phyloP scores from a whole-genome alignment of 2,329 filamentous ascomycete genomes.

The Penicillium psychrosexuale region DNA sequence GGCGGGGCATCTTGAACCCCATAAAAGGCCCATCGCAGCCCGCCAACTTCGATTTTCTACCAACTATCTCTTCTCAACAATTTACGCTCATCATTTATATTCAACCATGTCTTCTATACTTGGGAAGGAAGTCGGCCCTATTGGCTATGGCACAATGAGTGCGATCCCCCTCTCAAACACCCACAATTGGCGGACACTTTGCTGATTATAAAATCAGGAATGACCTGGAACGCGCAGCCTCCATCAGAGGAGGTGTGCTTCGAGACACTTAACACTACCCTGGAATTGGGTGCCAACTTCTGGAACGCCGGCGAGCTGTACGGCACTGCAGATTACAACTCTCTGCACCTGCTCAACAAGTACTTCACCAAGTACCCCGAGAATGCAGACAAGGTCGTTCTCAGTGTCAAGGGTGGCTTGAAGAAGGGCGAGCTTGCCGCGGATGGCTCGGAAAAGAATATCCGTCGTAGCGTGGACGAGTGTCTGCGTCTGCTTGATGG shows the following conservation, averaged over 20 bases:
- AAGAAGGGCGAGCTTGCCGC: constrained; percentile 38
- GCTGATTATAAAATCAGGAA: constrained; percentile 23
- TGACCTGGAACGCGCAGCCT: constrained; percentile 34
- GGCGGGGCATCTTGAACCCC: not conserved
- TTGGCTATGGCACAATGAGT: constrained; percentile 58
- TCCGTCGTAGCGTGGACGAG: constrained; percentile 59
- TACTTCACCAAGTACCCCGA: constrained; percentile 65
- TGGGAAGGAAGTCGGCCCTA: constrained; percentile 44
- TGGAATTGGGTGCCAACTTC: constrained; percentile 48
- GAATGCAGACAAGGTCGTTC: constrained; percentile 59
- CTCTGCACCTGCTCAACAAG: constrained; percentile 56
- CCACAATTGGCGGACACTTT: constrained; percentile 1
- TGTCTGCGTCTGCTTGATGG: constrained; percentile 53
- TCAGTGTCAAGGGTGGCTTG: constrained; percentile 61
- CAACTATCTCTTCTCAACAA: not conserved
- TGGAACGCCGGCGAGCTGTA: constrained; percentile 68
- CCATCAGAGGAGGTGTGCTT: constrained; percentile 40
- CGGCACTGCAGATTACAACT: constrained; percentile 57
- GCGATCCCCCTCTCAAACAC: constrained; percentile 16
- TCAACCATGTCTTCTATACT: constrained; percentile 29
- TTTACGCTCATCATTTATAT: not conserved
- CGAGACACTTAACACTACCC: constrained; percentile 54
- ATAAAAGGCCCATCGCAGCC: not conserved
- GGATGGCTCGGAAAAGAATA: constrained; percentile 53
- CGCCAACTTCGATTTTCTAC: not conserved